Conservation (phyloP, 2,329 filamentous ascomycete species). For the Colletotrichum sp. region DNA sequence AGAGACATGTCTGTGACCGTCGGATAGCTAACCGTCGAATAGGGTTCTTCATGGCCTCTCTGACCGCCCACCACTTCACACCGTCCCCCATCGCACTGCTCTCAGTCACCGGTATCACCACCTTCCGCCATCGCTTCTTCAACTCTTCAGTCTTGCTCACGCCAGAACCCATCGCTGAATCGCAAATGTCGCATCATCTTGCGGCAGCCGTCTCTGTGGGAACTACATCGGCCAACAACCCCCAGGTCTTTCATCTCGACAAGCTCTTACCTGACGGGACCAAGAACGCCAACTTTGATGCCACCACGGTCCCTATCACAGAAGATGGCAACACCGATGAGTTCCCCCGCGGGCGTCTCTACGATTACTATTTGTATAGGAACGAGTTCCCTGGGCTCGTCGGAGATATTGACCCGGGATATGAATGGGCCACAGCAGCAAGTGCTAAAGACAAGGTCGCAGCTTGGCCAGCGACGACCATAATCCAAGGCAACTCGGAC, state of each 20-base stretch:
- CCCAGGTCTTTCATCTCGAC: slow-evolving; percentile 27
- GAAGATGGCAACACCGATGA: not conserved
- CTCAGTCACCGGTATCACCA: slow-evolving; percentile 39
- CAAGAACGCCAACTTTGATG: slow-evolving; percentile 23
- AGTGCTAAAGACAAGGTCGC: slow-evolving; percentile 11
- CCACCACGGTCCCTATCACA: not conserved
- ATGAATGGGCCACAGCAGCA: slow-evolving; percentile 29
- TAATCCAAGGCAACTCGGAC: slow-evolving; percentile 37
- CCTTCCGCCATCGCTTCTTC: slow-evolving; percentile 40
- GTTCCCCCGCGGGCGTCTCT: slow-evolving; percentile 28
- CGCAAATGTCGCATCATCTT: slow-evolving; percentile 28
- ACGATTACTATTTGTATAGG: slow-evolving; percentile 37
- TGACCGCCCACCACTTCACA: slow-evolving; percentile 31
- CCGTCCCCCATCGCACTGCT: slow-evolving; percentile 36
- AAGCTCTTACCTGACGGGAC: slow-evolving; percentile 30
- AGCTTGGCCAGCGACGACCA: slow-evolving; percentile 37
- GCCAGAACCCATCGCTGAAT: slow-evolving; percentile 29
- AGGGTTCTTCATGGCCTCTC: slow-evolving; percentile 36
- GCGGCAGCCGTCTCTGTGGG: slow-evolving; percentile 28
- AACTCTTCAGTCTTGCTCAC: slow-evolving; percentile 34
- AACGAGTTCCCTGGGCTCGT: slow-evolving; percentile 33
- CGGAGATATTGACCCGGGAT: slow-evolving; percentile 33
- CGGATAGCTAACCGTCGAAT: not conserved
- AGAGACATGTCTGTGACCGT: not conserved
- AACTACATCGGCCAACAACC: slow-evolving; percentile 17